Evolutionary conservation across 2,329 filamentous ascomycete species (phyloP), one percentile per base, ranked within the genome.

Genomic region (Exophiala alcalophila): DNA sequence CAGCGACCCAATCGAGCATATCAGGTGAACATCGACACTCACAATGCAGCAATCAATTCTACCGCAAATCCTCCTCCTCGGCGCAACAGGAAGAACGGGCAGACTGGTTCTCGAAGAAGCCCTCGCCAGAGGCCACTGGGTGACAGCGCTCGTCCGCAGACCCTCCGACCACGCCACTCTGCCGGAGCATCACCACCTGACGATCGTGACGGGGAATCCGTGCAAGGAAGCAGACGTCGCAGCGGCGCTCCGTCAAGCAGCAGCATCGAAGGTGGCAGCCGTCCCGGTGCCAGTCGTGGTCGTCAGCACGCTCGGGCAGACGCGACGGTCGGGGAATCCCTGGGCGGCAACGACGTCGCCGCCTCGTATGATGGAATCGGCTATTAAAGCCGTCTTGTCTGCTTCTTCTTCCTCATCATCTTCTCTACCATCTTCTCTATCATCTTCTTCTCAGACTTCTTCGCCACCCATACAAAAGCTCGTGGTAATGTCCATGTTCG

Each of bases 401-500:
- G 40, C 32, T 4, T 23, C 25, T 12, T 5, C 27, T 18, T 30
- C 28, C 4, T n/a, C n/a, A n/a, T n/a, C n/a, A n/a, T n/a, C n/a
- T n/a, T n/a, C n/a, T n/a, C n/a, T n/a, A n/a, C n/a, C n/a, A n/a
- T n/a, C n/a, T n/a, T n/a, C n/a, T n/a, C n/a, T n/a, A n/a, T n/a
- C n/a, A n/a, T 23, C 25, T 12, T 5, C 27, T 18, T 30, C 28
- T 4, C 50, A 69, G 9, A 47, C 58, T 0, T 60, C 56, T 3
- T 70, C 71, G 64, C 59, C 65, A 36, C 57, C 61, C 12, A 59
- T 64, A 35, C 48, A 32, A 5, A 75, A 72, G 37, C 52, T 77
- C 2, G 64, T 78, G 18, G 61, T 74, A 33, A 67, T 78, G 59
- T 73, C 70, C 9, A 68, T 71, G 1, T 69, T 73, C 47, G 76